Conservation (phyloP, 139 green algal species). For the Spirogloea muscicola region DNA sequence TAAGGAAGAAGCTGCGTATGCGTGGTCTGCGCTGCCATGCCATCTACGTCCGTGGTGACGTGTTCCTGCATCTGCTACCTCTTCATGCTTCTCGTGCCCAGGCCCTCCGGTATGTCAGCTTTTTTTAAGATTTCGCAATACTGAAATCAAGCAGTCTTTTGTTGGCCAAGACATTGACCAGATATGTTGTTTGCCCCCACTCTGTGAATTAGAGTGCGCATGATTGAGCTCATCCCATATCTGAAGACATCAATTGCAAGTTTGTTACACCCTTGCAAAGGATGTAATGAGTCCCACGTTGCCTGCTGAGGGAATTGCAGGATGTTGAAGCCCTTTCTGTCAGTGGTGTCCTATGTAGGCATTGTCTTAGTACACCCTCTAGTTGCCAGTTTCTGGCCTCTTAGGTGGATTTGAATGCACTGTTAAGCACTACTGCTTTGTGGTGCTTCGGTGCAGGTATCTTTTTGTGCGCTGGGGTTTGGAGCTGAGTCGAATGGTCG, state of each 20-base stretch:
- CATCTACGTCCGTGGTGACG: background rate
- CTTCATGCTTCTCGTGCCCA: constrained; percentile 1
- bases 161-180: background rate
- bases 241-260: background rate
- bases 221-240: too few relatives aligned
- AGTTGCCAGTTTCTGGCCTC: too few relatives aligned
- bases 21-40: constrained; percentile 28
- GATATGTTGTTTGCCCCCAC: background rate
- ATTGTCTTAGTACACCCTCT: too few relatives aligned
- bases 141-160: background rate
- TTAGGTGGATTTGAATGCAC: background rate
- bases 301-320: background rate
- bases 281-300: background rate
- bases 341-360: background rate
- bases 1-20: constrained; percentile 22
- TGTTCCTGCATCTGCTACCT: constrained; percentile 6
- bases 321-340: background rate
- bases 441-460: background rate
- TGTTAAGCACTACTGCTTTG: background rate
- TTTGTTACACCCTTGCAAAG: background rate
- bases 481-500: background rate
- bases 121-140: background rate
- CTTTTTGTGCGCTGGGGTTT: constrained; percentile 13
- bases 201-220: background rate
- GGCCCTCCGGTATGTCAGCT: background rate